These are phyloP conservation scores for Nicotiana tomentosiformis DNA, from an alignment of 257 asterid species.

Conservation along the genomic window DNA sequence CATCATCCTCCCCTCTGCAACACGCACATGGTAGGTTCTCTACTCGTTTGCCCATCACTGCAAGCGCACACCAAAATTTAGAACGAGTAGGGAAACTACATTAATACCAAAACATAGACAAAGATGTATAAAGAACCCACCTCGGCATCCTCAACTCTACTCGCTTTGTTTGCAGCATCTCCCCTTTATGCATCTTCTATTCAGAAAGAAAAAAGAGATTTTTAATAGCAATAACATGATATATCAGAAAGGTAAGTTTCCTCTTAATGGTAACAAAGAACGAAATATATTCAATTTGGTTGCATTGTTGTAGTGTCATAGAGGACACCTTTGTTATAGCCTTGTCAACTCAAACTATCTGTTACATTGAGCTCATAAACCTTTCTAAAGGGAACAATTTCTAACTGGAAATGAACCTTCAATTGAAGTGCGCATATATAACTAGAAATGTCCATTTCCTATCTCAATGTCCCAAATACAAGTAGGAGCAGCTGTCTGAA, in stretches of 20 bases:
- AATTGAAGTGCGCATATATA: not conserved
- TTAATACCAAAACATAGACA: not conserved
- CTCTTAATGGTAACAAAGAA: not conserved
- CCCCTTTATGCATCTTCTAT: conserved; percentile 6
- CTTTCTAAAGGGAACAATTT: not conserved
- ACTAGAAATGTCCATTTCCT: not conserved
- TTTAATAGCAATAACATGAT: not conserved
- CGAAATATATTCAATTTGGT: not conserved
- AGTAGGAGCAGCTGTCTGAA: not conserved
- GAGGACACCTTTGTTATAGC: not conserved
- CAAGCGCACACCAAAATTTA: not conserved
- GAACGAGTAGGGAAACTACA: not conserved
- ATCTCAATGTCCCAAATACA: not conserved
- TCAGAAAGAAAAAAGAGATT: not conserved
- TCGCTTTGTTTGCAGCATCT: conserved; percentile 9
- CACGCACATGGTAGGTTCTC: not conserved
- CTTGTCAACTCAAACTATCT: not conserved
- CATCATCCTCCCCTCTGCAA: conserved; percentile 1
- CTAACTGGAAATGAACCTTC: not conserved
- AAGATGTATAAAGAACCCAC: conserved; percentile 3
- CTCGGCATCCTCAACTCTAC: not conserved
- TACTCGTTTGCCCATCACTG: not conserved
- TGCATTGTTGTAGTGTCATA: not conserved
- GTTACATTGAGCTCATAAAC: not conserved
- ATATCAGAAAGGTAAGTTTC: not conserved